Conservation (phyloP, 768 basidiomycete genomes). For the Pleurotus salmoneostramineus region DNA sequence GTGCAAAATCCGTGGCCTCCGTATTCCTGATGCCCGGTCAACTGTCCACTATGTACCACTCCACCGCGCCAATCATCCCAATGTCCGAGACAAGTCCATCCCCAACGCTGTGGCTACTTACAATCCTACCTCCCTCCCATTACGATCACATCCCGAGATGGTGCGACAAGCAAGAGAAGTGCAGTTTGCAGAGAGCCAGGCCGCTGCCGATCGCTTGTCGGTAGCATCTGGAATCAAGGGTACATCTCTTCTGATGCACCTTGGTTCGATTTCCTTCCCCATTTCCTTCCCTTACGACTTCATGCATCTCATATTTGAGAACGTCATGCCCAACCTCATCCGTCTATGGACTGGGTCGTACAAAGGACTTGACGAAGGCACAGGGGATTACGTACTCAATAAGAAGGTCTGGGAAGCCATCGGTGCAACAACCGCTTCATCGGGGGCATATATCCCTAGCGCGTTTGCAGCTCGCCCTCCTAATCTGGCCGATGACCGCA, state of each 20-base stretch:
- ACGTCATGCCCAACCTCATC: constrained; percentile 36
- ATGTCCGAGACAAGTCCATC: no score
- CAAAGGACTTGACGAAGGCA: constrained; percentile 31
- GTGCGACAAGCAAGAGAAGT: constrained; percentile 19
- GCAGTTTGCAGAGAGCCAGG: constrained; percentile 16
- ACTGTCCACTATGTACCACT: constrained; percentile 25
- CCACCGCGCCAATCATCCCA: no score
- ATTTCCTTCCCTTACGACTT: constrained; percentile 41
- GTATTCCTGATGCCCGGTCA: constrained; percentile 2
- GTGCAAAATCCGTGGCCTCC: constrained; percentile 23
- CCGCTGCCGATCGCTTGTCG: constrained; percentile 16
- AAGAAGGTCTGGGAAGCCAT: constrained; percentile 34
- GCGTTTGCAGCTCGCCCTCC: constrained; percentile 30
- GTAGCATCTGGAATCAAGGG: constrained; percentile 30
- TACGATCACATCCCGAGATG: constrained; percentile 26
- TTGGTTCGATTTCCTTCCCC: constrained; percentile 32
- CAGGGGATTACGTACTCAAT: constrained; percentile 24
- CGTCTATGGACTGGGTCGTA: constrained; percentile 35
- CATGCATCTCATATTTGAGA: constrained; percentile 47
- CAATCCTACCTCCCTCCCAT: constrained; percentile 27
- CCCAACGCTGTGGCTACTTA: no score
- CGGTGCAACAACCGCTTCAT: constrained; percentile 24
- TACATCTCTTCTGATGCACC: constrained; percentile 22
- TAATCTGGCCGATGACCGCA: constrained; percentile 24
- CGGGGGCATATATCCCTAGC: constrained; percentile 32